Evolutionary conservation across 805 yeast species (phyloP).

Genomic region (Kurtzmaniella cleridarum): DNA sequence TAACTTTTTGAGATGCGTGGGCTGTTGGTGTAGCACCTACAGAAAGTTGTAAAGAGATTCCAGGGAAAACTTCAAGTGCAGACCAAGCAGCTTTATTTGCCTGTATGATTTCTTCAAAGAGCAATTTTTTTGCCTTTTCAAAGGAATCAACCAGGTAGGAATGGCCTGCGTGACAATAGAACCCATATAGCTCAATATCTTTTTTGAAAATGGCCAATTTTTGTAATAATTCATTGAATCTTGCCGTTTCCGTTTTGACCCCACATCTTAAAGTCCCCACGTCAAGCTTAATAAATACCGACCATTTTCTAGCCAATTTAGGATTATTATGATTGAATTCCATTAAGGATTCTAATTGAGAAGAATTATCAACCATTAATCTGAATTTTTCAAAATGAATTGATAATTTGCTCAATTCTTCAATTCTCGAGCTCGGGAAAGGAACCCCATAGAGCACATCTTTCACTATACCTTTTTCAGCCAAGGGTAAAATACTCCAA

Average conservation of each 20-base stretch:
- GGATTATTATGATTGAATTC: slow-evolving; percentile 23
- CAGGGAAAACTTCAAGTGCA: slow-evolving; percentile 30
- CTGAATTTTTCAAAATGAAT: slow-evolving; percentile 40
- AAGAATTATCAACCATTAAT: slow-evolving; percentile 56
- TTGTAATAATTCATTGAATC: slow-evolving; percentile 30
- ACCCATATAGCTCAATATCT: slow-evolving; percentile 50
- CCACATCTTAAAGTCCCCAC: slow-evolving; percentile 77
- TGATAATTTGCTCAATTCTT: slow-evolving; percentile 43
- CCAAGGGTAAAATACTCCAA: slow-evolving; percentile 42
- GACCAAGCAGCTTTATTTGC: slow-evolving; percentile 49
- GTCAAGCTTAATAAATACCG: slow-evolving; percentile 61
- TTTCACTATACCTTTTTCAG: slow-evolving; percentile 29
- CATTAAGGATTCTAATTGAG: slow-evolving; percentile 47
- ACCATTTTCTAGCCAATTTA: slow-evolving; percentile 40
- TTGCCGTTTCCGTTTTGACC: slow-evolving; percentile 21
- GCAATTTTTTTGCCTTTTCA: slow-evolving; percentile 40
- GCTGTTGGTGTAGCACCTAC: slow-evolving; percentile 85
- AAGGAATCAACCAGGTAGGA: slow-evolving; percentile 49
- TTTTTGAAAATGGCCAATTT: slow-evolving; percentile 19
- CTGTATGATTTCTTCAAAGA: slow-evolving; percentile 53
- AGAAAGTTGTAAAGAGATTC: slow-evolving; percentile 43
- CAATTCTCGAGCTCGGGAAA: slow-evolving; percentile 41
- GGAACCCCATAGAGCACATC: slow-evolving; percentile 38
- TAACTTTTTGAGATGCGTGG: slow-evolving; percentile 43
- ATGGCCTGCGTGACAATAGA: slow-evolving; percentile 79